Evolutionary conservation across 164 flowering plant genomes (phyloP), one percentile per base, ranked within the genome.

Genomic region (Stephania japonica): DNA sequence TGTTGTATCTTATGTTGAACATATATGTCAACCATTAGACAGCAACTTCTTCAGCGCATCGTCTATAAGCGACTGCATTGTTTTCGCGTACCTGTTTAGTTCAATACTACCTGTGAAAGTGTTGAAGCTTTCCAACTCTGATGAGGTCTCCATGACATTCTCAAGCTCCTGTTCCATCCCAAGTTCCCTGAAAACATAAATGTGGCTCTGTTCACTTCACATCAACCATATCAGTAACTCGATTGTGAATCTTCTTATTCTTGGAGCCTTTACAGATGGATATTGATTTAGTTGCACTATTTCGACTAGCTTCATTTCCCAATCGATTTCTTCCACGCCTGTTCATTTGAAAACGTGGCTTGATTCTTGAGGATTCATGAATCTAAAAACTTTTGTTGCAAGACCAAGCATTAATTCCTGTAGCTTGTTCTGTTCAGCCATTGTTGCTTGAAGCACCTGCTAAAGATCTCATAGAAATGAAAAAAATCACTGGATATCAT

Each of bases 181-280:
- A 49, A 90, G 73, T 3, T 82, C 73, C 75, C 75, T 82, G 86
- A 95, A 91, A 14, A 74, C 65, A 0, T 38, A 71, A 26, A 85
- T 75, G 43, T 81, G 87, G 67, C 76, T 43, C 38, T 70, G 50
- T 13, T 85, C 83, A 67, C 82, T 84, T n/a, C 68, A 78, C 98
- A 95, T 95, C 97, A 93, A 89, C 92, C 88, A 91, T 42, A 90
- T 89, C n/a, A 88, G 88, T 74, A 93, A 73, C 79, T 91, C 98
- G 69, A 95, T 81, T 19, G 85, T 77, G 72, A 89, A 93, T 79
- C 98, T 84, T 74, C 99, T 82, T 69, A 93, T 88, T 78, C 93
- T 83, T 23, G 99, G 98, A 77, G 83, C 82, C 75, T 86, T 86
- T 43, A 75, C 75, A 0, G 88, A 81, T 43, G 99, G 99, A 63